Base-by-base conservation (phyloP, 495 filamentous ascomycete species). In the Penicillium riverlandense region DNA sequence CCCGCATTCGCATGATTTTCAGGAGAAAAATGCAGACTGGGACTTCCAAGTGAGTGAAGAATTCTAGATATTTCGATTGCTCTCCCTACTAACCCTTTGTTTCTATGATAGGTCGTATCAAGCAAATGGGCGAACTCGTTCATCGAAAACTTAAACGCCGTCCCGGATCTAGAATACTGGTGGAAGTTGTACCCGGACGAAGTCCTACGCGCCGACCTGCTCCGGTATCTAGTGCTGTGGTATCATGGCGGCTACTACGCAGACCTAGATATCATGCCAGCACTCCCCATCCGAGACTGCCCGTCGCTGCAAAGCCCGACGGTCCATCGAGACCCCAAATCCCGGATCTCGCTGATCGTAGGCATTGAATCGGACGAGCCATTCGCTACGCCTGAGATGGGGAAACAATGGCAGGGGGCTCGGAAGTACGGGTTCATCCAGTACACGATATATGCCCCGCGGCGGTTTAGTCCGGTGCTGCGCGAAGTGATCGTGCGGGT, bases 281-380 rank as follows among this genome's bases (percentile, higher is more conserved):
- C 47, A 5, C 50, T 46, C 6, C 9, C 54, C 1, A 58, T 61
- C 45, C 53, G 48, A 27, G 13, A 29, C 10, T 61, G 58, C 35
- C 49, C 54, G 10, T 45, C 55, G 6, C 22, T 61, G 32, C 32
- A 12, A 11, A 4, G 46, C 8, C 45, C 50, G 0, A 0, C 52
- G 29, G 45, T 50, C 13, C 22, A 22, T 4, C 2, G 11, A 27
- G 35, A 38, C 8, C 12, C 12, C 15, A 13, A 32, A 27, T 37
- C 15, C 15, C 57, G 55, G 12, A 34, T 64, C 11, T 61, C 60
- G 0, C 50, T 63, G n/a, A 50, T 55, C 1, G 39, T 63, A 4
- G 66, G 66, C 7, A 53, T 70, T 13, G 66, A 71, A 36, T 58
- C 69, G 16, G 67, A 71, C 39, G 66, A 71, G 37, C 67, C 67